Evolutionary conservation across 345 rosid species (phyloP), one percentile per base, ranked within the genome.

Genomic region (Eutrema yunnanense): DNA sequence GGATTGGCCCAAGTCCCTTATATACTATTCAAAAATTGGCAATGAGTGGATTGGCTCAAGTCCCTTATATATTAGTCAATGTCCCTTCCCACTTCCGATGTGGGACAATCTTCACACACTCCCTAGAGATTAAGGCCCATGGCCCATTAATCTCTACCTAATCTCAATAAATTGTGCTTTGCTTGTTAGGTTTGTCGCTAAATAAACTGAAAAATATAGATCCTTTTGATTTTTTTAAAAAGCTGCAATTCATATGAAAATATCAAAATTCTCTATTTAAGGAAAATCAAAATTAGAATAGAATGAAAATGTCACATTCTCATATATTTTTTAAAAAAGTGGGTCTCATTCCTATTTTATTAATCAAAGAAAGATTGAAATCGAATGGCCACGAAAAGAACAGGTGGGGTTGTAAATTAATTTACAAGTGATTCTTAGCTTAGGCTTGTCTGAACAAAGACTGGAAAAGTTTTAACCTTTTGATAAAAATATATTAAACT

Each of bases 381-480:
- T 72, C 37, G 1, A 72, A 63, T 62, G 62, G 37, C 46, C 9
- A 62, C 0, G 47, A 55, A 73, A 73, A 47, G 51, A 65, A 65
- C 52, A 65, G 34, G 52, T 54, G 48, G 42, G 6, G 19, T 22
- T 13, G 6, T 12, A 3, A 51, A 33, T 38, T 2, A 6, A 74
- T 42, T 34, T 40, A 16, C 4, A 66, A 48, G 40, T 57, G 56
- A 60, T 75, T 62, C 74, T 46, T 69, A 69, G 46, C 70, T 62
- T 44, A 60, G 67, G 62, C 73, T 53, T 44, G 78, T 75, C 70
- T 22, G 64, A 75, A 65, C 44, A 54, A 68, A 42, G 32, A 11
- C 75, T 32, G 38, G 38, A 33, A 76, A 76, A 76, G 62, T 38
- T 69, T 2, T 11, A 30, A 65, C 47, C 61, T 76, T 70, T 77